Percentiles rank a stretch among this genome's conserved stretches.
Conservation (phyloP, 352 stramenopile species). For the Globisporangium middletonii region DNA sequence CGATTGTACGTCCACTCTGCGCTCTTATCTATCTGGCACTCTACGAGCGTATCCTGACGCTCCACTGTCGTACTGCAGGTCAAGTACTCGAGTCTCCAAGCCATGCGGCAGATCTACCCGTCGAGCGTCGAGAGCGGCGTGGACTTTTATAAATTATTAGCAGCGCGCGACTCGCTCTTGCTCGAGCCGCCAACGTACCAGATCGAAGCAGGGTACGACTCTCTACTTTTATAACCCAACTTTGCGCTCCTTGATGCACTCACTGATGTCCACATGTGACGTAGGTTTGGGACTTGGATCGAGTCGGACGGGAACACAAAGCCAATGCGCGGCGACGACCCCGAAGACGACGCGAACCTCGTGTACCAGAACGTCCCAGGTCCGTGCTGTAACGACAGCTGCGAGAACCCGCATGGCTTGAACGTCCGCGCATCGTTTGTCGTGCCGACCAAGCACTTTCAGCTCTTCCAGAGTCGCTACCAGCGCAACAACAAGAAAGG, state of each 20-base stretch:
- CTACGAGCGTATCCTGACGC: no score
- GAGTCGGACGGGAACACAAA: constrained; percentile 77
- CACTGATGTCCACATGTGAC: not conserved
- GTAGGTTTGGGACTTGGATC: constrained; percentile 74
- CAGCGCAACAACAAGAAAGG: constrained; percentile 90
- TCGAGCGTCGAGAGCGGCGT: constrained; percentile 51
- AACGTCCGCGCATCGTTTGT: constrained; percentile 79
- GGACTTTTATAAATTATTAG: constrained; percentile 78
- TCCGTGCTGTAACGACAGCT: constrained; percentile 77
- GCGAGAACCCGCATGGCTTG: constrained; percentile 73
- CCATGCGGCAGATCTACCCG: constrained; percentile 74
- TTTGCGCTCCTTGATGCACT: no score
- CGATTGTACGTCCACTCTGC: constrained; percentile 45
- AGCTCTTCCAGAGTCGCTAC: constrained; percentile 76
- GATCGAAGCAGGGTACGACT: constrained; percentile 63
- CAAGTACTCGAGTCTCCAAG: constrained; percentile 68
- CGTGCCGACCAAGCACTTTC: constrained; percentile 68
- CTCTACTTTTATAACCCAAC: not conserved
- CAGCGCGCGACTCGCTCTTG: constrained; percentile 67
- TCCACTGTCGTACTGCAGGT: constrained; percentile 26
- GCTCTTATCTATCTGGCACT: no score
- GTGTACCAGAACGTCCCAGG: constrained; percentile 73
- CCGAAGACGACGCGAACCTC: constrained; percentile 54
- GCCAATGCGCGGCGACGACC: constrained; percentile 66
- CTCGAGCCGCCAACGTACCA: constrained; percentile 76